A percentile compares a stretch with the other conserved stretches of the same genome.
Evolutionary conservation across 768 basidiomycete species (phyloP).

Genomic region (Kondoa malvinella): DNA sequence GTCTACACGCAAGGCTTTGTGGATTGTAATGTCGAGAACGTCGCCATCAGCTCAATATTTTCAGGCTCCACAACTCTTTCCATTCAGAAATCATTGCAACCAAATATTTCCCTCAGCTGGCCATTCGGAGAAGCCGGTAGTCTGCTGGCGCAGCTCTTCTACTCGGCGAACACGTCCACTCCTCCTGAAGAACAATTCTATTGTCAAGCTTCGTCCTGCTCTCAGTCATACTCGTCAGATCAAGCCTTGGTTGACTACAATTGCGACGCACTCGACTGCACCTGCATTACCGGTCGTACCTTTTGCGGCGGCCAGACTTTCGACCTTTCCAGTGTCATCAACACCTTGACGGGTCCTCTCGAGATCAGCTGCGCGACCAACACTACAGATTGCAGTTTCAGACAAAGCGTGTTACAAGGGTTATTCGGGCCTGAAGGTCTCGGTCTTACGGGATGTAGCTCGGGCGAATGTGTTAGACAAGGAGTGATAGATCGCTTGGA

Average conservation of each 20-base stretch:
- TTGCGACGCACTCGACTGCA: slow-evolving; percentile 58
- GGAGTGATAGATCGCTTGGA: slow-evolving; percentile 48
- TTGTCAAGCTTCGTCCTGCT: slow-evolving; percentile 56
- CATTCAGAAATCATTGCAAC: slow-evolving; percentile 54
- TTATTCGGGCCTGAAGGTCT: slow-evolving; percentile 63
- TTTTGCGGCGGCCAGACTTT: slow-evolving; percentile 48
- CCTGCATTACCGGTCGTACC: slow-evolving; percentile 48
- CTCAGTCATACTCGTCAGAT: slow-evolving; percentile 38
- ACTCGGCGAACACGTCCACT: slow-evolving; percentile 29
- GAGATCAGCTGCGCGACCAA: slow-evolving; percentile 48
- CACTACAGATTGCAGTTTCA: slow-evolving; percentile 51
- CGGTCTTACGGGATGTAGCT: slow-evolving; percentile 52
- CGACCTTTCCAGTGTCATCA: slow-evolving; percentile 38
- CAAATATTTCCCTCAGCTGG: slow-evolving; percentile 30
- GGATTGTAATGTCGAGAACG: slow-evolving; percentile 69
- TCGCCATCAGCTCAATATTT: slow-evolving; percentile 60
- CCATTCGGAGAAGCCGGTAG: slow-evolving; percentile 38
- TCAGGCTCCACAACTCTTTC: slow-evolving; percentile 56
- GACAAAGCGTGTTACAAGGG: slow-evolving; percentile 47
- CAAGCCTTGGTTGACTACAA: slow-evolving; percentile 38
- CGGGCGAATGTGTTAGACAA: slow-evolving; percentile 78
- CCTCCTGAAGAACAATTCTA: slow-evolving; percentile 75
- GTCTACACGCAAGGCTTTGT: slow-evolving; percentile 51
- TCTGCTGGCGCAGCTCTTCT: slow-evolving; percentile 55
- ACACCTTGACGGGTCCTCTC: slow-evolving; percentile 49